These are phyloP conservation scores for Kwoniella shivajii DNA, from an alignment of 1,284 basidiomycete species.

Conservation along the genomic window DNA sequence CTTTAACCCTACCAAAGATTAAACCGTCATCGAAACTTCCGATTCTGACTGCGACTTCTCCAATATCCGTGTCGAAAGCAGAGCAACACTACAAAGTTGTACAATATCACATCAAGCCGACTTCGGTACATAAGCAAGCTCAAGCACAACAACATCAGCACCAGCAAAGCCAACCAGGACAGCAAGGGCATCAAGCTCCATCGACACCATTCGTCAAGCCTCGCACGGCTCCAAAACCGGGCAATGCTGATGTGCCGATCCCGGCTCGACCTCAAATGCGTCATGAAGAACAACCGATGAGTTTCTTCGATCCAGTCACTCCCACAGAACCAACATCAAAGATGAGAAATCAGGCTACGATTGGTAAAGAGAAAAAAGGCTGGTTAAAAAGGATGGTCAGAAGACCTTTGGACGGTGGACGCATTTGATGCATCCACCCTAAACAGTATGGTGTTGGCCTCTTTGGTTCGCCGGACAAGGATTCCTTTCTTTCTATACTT, in stretches of 20 bases:
- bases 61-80: not conserved
- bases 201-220: conserved; percentile 34
- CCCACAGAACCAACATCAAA: conserved; percentile 15
- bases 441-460: too few species aligned
- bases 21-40: conserved; percentile 9
- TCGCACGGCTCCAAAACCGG: conserved; percentile 23
- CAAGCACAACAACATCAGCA: not conserved
- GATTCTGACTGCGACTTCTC: conserved; percentile 13
- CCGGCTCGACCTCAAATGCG: not conserved
- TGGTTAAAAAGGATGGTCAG: conserved; percentile 38
- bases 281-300: conserved; percentile 3
- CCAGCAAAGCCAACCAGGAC: not conserved
- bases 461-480: too few species aligned
- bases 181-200: conserved; percentile 3
- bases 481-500: too few species aligned
- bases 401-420: conserved; percentile 5
- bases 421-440: too few species aligned
- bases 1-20: conserved; percentile 10
- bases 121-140: not conserved
- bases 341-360: not conserved
- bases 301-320: conserved; percentile 37
- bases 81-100: not conserved
- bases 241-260: not conserved
- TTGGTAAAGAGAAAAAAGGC: conserved; percentile 11
- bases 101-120: not conserved